Evolutionary conservation across 1,284 basidiomycete species (phyloP), one percentile per base, ranked within the genome.

Genomic region (Ustilago esculenta): DNA sequence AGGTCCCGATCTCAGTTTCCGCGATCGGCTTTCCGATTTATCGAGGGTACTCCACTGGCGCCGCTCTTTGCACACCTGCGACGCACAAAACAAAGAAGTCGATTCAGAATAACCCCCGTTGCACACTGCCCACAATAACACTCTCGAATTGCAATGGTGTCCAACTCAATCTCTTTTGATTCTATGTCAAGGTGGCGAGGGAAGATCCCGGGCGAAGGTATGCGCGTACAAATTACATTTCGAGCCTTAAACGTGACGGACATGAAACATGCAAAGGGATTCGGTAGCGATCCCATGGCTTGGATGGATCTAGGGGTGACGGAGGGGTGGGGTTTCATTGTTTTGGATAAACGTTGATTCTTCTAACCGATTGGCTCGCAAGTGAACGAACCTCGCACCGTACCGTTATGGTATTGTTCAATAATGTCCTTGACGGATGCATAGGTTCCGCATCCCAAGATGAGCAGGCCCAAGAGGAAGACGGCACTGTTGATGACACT

Each of bases 381-480:
- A 14, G 67, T 56, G 60, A 70, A 70, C 1, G 60, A 53, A 34
- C 67, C 45, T 39, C 67, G 47, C n/a, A 70, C 67, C 3, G 29
- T 30, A 23, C 53, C 50, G 1, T 42, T 32, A 23, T 27, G n/a
- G 53, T 70, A 65, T 49, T 65, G 44, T 33, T 70, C 52, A 2
- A 43, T 32, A 40, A 76, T 74, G 42, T 64, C 65, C 34, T 64
- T 50, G 25, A 70, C 53, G 2, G 52, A 44, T 2, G 71, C 64
- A 32, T 76, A 77, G 25, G 60, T 56, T 17, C 75, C 74, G 37
- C 57, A 66, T 1, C 34, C 75, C 6, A 77, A 32, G n/a, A 77
- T 40, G n/a, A 72, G 32, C 10, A 76, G 1, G 11, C 75, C 75
- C 14, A 76, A 46, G 8, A 72, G 10, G 40, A 77, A 71, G 39